Percentiles rank a stretch among this genome's conserved stretches.
Evolutionary conservation across 1,284 basidiomycete genomes (phyloP).

Genomic region (Meira nashicola): DNA sequence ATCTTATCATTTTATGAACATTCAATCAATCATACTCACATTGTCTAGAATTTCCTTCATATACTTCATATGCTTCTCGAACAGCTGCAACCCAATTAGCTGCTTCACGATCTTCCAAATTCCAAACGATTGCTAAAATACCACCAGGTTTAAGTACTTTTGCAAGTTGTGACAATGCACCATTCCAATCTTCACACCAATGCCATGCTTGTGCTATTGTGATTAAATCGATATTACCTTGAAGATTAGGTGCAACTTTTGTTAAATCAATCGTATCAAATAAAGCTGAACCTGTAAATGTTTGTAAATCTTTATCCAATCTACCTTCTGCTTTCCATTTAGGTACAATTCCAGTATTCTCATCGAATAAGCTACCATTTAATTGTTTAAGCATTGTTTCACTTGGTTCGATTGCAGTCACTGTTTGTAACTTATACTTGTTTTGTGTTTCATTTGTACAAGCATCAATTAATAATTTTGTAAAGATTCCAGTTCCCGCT

Average conservation of each 20-base stretch:
- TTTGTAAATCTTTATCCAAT: not conserved
- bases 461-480: constrained; percentile 33
- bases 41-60: constrained; percentile 41
- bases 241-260: not conserved
- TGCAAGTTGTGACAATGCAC: constrained; percentile 25
- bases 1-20: not conserved
- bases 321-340: not conserved
- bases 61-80: constrained; percentile 39
- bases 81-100: constrained; percentile 43
- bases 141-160: constrained; percentile 30
- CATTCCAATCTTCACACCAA: constrained; percentile 42
- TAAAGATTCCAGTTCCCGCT: constrained; percentile 45
- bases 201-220: constrained; percentile 33
- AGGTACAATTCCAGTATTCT: not conserved
- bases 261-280: constrained; percentile 2
- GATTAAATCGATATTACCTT: constrained; percentile 2
- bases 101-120: constrained; percentile 44
- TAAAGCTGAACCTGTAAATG: not conserved
- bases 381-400: constrained; percentile 5
- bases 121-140: constrained; percentile 44
- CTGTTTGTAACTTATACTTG: not conserved
- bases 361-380: not conserved
- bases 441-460: not conserved
- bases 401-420: constrained; percentile 1
- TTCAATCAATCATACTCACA: constrained; percentile 20